These are phyloP conservation scores for Trichothecium roseum DNA, from an alignment of 2,329 filamentous ascomycete genomes.

Conservation along the genomic window DNA sequence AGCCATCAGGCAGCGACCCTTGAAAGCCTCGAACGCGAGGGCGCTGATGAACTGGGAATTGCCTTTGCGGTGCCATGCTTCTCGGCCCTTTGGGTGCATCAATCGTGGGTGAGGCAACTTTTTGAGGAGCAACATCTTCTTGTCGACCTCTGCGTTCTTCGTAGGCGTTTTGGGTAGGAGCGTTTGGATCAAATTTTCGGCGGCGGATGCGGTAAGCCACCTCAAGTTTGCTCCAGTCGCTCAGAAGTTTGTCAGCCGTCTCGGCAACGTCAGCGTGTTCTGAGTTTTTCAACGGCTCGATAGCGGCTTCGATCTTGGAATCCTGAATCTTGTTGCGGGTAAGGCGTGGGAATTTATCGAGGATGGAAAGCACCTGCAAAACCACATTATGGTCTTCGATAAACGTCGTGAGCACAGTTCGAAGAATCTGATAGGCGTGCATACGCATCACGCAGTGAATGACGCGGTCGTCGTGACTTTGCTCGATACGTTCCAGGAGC, in stretches of 20 bases:
- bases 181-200: slow-evolving; percentile 70
- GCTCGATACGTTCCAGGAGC: slow-evolving; percentile 78
- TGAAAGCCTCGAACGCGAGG: slow-evolving; percentile 45
- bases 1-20: slow-evolving; percentile 64
- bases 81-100: slow-evolving; percentile 48
- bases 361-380: slow-evolving; percentile 78
- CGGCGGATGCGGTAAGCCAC: slow-evolving; percentile 87
- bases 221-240: slow-evolving; percentile 82
- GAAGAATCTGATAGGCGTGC: slow-evolving; percentile 94
- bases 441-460: slow-evolving; percentile 84
- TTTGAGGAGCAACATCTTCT: slow-evolving; percentile 26
- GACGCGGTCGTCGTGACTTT: slow-evolving; percentile 76
- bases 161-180: slow-evolving; percentile 39
- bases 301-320: slow-evolving; percentile 81
- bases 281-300: slow-evolving; percentile 57
- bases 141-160: slow-evolving; percentile 50
- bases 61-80: slow-evolving; percentile 48
- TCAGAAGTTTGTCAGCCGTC: slow-evolving; percentile 60
- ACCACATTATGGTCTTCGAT: slow-evolving; percentile 84
- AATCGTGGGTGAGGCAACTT: slow-evolving; percentile 32
- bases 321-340: slow-evolving; percentile 96
- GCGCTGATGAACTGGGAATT: slow-evolving; percentile 34
- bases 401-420: slow-evolving; percentile 75
- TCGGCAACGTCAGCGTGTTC: slow-evolving; percentile 66
- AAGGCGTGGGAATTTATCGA: slow-evolving; percentile 78